These are phyloP conservation scores for Pestalotiopsis sp. DNA, from an alignment of 2,329 filamentous ascomycete species.

Conservation along the genomic window DNA sequence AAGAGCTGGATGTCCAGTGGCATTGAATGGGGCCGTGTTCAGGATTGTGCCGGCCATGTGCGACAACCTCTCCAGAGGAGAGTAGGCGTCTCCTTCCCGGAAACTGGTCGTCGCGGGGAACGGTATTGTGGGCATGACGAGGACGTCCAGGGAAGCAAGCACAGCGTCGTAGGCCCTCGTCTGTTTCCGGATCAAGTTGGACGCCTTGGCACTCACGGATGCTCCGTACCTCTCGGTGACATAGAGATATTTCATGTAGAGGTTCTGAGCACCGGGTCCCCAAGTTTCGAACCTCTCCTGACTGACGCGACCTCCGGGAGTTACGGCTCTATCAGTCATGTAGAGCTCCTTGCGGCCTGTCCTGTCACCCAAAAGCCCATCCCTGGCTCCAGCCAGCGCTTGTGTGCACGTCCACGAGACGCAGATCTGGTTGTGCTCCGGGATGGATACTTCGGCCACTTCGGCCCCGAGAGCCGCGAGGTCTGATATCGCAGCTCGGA, in stretches of 20 bases:
- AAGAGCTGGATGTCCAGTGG: slow-evolving; percentile 26
- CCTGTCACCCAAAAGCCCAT: not conserved
- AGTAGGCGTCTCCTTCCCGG: not conserved
- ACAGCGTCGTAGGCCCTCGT: slow-evolving; percentile 25
- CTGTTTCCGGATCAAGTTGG: slow-evolving; percentile 23
- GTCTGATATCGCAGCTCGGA: slow-evolving; percentile 24
- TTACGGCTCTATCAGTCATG: slow-evolving; percentile 4
- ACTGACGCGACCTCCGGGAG: not conserved
- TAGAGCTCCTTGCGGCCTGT: not conserved
- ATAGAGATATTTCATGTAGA: slow-evolving; percentile 25
- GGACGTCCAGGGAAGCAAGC: slow-evolving; percentile 24
- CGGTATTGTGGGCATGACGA: slow-evolving; percentile 28
- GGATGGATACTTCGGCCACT: slow-evolving; percentile 28
- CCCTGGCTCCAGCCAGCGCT: slow-evolving; percentile 7
- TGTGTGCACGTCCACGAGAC: slow-evolving; percentile 17
- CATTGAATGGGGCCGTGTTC: not conserved
- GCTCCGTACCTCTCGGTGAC: slow-evolving; percentile 24
- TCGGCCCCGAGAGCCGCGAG: slow-evolving; percentile 27
- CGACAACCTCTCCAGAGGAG: not conserved
- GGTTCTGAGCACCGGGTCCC: slow-evolving; percentile 13
- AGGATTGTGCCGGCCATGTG: not conserved
- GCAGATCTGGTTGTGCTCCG: slow-evolving; percentile 24
- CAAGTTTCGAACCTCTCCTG: not conserved
- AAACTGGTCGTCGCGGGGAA: slow-evolving; percentile 20
- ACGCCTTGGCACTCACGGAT: slow-evolving; percentile 19